Percentiles rank a stretch among this genome's conserved stretches.
Conservation (phyloP, 2,329 filamentous ascomycete species). For the Cercospora sp. region DNA sequence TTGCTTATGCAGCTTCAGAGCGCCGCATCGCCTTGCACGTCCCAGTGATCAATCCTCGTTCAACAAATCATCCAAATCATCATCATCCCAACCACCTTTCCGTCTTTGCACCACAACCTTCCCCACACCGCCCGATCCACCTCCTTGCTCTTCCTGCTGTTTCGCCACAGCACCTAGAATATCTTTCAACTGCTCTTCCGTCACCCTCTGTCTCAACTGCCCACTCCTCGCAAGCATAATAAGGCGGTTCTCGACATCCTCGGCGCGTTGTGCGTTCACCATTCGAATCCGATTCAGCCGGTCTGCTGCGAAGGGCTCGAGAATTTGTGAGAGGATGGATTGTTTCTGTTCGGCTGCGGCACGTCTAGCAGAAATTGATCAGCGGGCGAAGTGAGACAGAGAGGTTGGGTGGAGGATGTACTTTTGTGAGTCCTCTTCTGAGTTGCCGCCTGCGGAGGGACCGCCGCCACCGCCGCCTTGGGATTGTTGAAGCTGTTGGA, state of each 20-base stretch:
- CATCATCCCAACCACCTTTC: conserved; percentile 82
- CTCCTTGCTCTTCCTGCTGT: conserved; percentile 58
- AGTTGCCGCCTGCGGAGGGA: conserved; percentile 47
- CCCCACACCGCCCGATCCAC: conserved; percentile 51
- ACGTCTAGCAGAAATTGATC: conserved; percentile 22
- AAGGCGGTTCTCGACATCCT: conserved; percentile 86
- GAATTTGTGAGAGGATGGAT: conserved; percentile 84
- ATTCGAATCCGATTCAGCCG: conserved; percentile 90
- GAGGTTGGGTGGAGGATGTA: conserved; percentile 37
- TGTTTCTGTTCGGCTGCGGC: conserved; percentile 59
- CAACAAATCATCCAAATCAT: conserved; percentile 70
- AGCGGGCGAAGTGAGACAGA: conserved; percentile 24
- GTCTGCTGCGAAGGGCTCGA: conserved; percentile 90
- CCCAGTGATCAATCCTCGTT: conserved; percentile 45
- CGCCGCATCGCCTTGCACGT: too few species aligned
- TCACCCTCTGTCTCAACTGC: conserved; percentile 83
- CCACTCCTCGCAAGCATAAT: conserved; percentile 88
- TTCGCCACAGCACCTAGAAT: conserved; percentile 82
- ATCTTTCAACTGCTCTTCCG: conserved; percentile 90
- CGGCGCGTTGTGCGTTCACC: conserved; percentile 88
- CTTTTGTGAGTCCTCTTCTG: conserved; percentile 61
- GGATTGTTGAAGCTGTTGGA: conserved; percentile 84
- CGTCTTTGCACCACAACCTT: conserved; percentile 84
- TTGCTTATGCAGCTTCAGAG: too few species aligned
- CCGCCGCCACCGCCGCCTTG: conserved; percentile 49